A percentile compares a stretch with the other conserved stretches of the same genome.
Evolutionary conservation across 2,329 filamentous ascomycete species (phyloP).

Genomic region (Monilinia fructigena): DNA sequence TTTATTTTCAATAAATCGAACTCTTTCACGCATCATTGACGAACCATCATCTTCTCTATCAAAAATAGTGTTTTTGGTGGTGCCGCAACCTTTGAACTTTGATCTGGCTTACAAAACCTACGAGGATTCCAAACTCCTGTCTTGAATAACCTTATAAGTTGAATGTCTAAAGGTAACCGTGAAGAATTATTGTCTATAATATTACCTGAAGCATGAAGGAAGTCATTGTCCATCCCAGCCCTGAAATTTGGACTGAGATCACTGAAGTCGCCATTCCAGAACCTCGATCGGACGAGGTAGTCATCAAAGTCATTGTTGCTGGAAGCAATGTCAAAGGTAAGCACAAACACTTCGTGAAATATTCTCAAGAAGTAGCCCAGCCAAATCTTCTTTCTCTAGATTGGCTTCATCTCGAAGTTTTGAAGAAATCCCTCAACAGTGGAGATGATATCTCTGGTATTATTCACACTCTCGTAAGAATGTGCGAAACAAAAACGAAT

Average conservation of each 20-base stretch:
- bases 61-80: neutral
- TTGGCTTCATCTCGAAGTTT: constrained; percentile 24
- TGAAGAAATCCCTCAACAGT: constrained; percentile 26
- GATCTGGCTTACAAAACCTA: neutral
- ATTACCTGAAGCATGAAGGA: constrained; percentile 31
- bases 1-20: neutral
- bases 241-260: constrained; percentile 28
- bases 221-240: constrained; percentile 29
- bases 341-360: neutral
- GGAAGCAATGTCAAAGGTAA: constrained; percentile 29
- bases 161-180: neutral
- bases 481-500: constrained; percentile 42
- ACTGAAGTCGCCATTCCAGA: constrained; percentile 29
- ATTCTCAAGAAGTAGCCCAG: neutral
- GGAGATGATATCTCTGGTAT: constrained; percentile 41
- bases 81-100: neutral
- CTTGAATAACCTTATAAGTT: neutral
- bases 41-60: neutral
- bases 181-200: neutral
- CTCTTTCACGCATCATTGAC: neutral
- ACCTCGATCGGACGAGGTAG: constrained; percentile 30
- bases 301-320: constrained; percentile 35
- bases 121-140: neutral
- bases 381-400: neutral
- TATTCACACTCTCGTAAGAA: constrained; percentile 48